These are phyloP conservation scores for Psilocybe subaeruginosa DNA, from an alignment of 768 basidiomycete species.

Conservation along the genomic window DNA sequence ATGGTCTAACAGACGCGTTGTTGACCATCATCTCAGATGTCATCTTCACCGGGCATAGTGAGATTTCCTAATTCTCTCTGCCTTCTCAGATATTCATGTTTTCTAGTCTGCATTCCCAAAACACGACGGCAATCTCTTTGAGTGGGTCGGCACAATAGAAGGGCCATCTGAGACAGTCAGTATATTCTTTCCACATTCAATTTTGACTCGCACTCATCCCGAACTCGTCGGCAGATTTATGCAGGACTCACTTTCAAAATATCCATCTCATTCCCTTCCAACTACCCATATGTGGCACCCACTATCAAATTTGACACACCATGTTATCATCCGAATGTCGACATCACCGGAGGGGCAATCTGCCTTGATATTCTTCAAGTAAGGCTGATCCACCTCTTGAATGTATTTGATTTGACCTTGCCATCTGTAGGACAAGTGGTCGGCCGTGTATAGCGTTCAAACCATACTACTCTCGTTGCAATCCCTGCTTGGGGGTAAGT, in stretches of 20 bases:
- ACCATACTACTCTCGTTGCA: slow-evolving; percentile 89
- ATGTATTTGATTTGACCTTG: not conserved
- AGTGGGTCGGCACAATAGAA: slow-evolving; percentile 90
- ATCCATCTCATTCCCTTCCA: slow-evolving; percentile 81
- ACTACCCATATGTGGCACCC: slow-evolving; percentile 88
- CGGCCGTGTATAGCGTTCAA: slow-evolving; percentile 90
- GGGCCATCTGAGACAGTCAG: slow-evolving; percentile 77
- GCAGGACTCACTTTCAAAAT: slow-evolving; percentile 82
- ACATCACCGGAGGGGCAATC: slow-evolving; percentile 74
- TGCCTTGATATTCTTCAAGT: slow-evolving; percentile 91
- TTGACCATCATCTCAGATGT: slow-evolving; percentile 61
- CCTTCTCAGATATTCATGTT: slow-evolving; percentile 11
- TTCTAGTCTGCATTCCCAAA: slow-evolving; percentile 87
- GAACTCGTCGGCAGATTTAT: slow-evolving; percentile 56
- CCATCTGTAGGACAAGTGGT: slow-evolving; percentile 80
- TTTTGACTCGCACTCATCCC: slow-evolving; percentile 1
- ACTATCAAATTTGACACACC: slow-evolving; percentile 87
- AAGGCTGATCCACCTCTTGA: slow-evolving; percentile 4
- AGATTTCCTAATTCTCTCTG: slow-evolving; percentile 29
- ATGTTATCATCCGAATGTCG: slow-evolving; percentile 92
- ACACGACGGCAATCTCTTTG: slow-evolving; percentile 83
- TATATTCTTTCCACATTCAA: slow-evolving; percentile 10
- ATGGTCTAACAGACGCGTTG: not conserved
- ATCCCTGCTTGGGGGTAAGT: slow-evolving; percentile 82
- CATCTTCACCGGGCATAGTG: slow-evolving; percentile 86